Evolutionary conservation across 768 basidiomycete genomes (phyloP).

Genomic region (Strobilomyces echinocephalus): DNA sequence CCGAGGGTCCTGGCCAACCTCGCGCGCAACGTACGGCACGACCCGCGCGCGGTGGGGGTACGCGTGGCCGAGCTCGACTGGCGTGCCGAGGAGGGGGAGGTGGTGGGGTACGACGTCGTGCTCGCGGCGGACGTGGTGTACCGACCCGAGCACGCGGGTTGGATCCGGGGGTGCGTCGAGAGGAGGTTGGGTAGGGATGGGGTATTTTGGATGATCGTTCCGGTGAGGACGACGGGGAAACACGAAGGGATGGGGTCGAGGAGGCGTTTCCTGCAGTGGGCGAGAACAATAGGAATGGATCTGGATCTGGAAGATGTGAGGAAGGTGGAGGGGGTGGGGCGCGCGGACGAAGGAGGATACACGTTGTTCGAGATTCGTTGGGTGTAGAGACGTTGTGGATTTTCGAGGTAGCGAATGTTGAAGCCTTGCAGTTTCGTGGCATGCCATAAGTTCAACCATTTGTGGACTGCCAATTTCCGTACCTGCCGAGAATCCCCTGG

Average conservation of each 20-base stretch:
- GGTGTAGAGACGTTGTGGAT: not conserved
- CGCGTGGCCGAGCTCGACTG: constrained; percentile 49
- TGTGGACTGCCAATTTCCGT: no score
- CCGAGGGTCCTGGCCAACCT: constrained; percentile 71
- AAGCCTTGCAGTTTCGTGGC: no score
- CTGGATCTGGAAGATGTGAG: constrained; percentile 48
- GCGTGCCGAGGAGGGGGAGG: not conserved
- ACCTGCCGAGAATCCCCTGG: not conserved
- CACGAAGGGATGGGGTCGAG: constrained; percentile 53
- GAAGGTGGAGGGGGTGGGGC: constrained; percentile 51
- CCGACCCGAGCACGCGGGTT: constrained; percentile 60
- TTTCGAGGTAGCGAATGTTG: no score
- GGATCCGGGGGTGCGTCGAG: constrained; percentile 63
- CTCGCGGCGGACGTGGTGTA: constrained; percentile 81
- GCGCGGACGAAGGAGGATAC: constrained; percentile 69
- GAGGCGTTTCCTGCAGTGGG: constrained; percentile 40
- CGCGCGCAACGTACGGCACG: constrained; percentile 50
- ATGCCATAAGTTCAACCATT: no score
- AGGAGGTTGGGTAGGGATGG: constrained; percentile 42
- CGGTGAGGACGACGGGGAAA: constrained; percentile 54
- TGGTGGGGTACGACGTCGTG: constrained; percentile 55
- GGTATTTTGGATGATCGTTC: constrained; percentile 71
- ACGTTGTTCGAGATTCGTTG: constrained; percentile 71
- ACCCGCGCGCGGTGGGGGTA: constrained; percentile 38
- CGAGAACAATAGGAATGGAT: no score